Base-by-base conservation (phyloP, 345 rosid genomes). In the Syzygium grande region DNA sequence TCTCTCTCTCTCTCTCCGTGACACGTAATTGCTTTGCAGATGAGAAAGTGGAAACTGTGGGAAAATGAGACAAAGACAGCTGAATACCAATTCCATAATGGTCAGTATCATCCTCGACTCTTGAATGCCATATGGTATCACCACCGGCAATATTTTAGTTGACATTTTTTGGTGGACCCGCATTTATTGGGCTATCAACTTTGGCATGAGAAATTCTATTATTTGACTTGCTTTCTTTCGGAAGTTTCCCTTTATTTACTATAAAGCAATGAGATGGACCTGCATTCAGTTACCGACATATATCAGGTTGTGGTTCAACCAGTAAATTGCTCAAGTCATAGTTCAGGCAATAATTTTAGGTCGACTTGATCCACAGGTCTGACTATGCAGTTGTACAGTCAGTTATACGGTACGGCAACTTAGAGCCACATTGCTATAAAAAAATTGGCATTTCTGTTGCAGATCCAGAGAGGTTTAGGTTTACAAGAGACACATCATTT, bases 391-490 rank as follows among this genome's bases (percentile, higher is more conserved):
- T 68, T 68, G 9, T 68, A 19, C 80, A 2, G 6, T 68, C 25
- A 34, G 80, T 19, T 68, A 68, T 21, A 68, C 0, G 25, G 80
- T 21, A 34, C 25, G 10, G 80, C 25, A 22, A 34, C 46, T 68
- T 68, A 34, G 25, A 68, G 46, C 80, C 25, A 7, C 30, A 46
- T 25, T 84, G 43, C 43, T 41, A 41, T 41, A 41, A 41, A 13
- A 34, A 34, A 34, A 68, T 17, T 68, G 80, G 6, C 19, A 46
- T 53, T 29, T 41, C 29, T 85, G 68, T 58, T 89, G 68, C 88
- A 98, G 99, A 98, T 92, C 99, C 99, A 17, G 97, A 98, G 92
- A 95, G 99, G 90, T 98, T 98, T 90, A 92, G 99, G 87, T 96
- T 95, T 89, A 94, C 99, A 88, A 97, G 98, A 88, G 98, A 97